These are phyloP conservation scores for Hirschioporus abietinus DNA, from an alignment of 768 basidiomycete genomes.

Conservation along the genomic window DNA sequence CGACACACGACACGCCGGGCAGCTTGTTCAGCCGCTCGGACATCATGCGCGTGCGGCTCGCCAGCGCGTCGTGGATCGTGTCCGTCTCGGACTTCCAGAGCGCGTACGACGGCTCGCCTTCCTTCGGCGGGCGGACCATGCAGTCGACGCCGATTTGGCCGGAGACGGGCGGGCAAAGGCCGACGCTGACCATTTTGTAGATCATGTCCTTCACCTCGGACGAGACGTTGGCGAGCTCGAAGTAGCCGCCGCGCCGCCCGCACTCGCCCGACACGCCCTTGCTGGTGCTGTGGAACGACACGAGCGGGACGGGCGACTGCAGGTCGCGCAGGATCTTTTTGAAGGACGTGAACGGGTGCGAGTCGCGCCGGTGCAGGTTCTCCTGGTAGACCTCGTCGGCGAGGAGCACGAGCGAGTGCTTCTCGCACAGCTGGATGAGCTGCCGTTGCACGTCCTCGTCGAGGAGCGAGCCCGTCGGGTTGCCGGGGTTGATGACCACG, in stretches of 20 bases:
- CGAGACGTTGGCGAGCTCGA: slow-evolving; percentile 81
- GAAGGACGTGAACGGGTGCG: slow-evolving; percentile 86
- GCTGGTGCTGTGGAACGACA: slow-evolving; percentile 97
- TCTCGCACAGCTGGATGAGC: slow-evolving; percentile 81
- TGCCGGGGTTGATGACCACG: slow-evolving; percentile 98
- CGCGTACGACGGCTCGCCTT: slow-evolving; percentile 67
- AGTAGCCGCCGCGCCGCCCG: slow-evolving; percentile 95
- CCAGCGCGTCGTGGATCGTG: slow-evolving; percentile 69
- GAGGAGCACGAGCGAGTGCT: slow-evolving; percentile 80
- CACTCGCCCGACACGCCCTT: slow-evolving; percentile 97
- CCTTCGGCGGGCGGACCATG: slow-evolving; percentile 84
- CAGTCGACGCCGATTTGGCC: slow-evolving; percentile 95
- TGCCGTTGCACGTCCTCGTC: slow-evolving; percentile 62
- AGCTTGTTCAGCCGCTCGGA: slow-evolving; percentile 72
- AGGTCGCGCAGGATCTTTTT: slow-evolving; percentile 76
- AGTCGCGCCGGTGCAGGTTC: slow-evolving; percentile 70
- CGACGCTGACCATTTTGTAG: slow-evolving; percentile 94
- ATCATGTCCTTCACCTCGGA: slow-evolving; percentile 77
- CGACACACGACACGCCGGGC: slow-evolving; percentile 85
- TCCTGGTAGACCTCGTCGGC: slow-evolving; percentile 99
- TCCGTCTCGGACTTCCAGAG: slow-evolving; percentile 84
- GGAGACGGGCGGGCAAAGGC: slow-evolving; percentile 81
- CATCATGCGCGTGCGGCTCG: slow-evolving; percentile 67
- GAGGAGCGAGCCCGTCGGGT: slow-evolving; percentile 90
- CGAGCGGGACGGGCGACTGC: slow-evolving; percentile 70